Evolutionary conservation across 73 alveolate genomes (phyloP).

Genomic region (Paramecium pentaurelia): DNA sequence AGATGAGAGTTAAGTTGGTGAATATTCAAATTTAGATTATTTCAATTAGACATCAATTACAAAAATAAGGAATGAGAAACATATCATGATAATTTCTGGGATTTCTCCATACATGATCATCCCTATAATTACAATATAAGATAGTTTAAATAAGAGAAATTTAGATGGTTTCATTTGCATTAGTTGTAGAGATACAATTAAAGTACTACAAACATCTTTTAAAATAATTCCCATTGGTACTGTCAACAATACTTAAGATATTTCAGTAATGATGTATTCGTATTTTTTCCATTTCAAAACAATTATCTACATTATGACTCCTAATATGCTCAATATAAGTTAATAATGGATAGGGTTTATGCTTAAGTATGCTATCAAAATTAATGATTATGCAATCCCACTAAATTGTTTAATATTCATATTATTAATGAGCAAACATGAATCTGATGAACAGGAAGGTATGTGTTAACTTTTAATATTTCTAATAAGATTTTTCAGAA

Average conservation of each 20-base stretch:
- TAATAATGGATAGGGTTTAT: background rate
- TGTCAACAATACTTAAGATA: background rate
- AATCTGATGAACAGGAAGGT: background rate
- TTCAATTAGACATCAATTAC: background rate
- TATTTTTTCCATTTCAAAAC: background rate
- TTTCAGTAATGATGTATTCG: background rate
- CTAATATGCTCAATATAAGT: background rate
- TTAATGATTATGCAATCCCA: conserved; percentile 21
- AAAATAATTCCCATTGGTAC: background rate
- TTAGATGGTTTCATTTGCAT: background rate
- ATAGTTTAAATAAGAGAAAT: background rate
- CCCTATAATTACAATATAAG: background rate
- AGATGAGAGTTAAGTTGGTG: background rate
- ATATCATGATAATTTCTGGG: background rate
- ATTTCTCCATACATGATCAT: background rate
- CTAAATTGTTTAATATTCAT: background rate
- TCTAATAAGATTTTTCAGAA: background rate
- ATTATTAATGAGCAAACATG: background rate
- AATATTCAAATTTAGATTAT: background rate
- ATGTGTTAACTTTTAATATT: background rate
- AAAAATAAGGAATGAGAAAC: background rate
- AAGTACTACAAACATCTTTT: background rate
- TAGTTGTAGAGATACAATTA: background rate
- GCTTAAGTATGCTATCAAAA: background rate
- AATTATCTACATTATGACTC: background rate